Base-by-base conservation (phyloP, 768 basidiomycete genomes). In the Boletus vinaceobasis region DNA sequence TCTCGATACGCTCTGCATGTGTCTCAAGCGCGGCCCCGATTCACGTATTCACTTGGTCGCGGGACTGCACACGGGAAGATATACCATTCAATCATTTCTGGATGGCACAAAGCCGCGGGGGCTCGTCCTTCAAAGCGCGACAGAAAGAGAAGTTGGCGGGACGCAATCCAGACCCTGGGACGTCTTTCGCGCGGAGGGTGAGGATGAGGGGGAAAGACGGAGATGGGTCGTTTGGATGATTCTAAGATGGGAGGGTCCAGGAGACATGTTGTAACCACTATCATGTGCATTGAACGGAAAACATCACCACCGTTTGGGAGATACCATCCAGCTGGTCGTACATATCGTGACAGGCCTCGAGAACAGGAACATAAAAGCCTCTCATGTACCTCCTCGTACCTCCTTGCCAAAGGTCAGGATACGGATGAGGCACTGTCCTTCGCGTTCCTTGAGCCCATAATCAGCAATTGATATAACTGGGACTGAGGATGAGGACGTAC, bases 1-100 rank as follows among this genome's bases (percentile, higher is more conserved):
- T 50, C 69, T 88, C 36, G 65, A 76, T 6, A 78, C 85, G 4
- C 71, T 91, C 15, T 70, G 69, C 42, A 52, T 60, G 56, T 80
- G 80, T 17, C 74, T 90, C 33, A 73, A 69, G 46, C 77, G 65
- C 48, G 65, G 71, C 10, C 52, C 69, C 2, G 57, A 72, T 37
- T 73, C 88, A 31, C 79, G 86, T 10, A 64, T 82, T 45, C 78
- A 88, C 62, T 64, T 90, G n/a, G 77, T 90, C 8, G 86, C 85
- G 3, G 88, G 88, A 0, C 61, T 91, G 48, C 89, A 91, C 60
- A 90, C 88, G 0, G 90, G 88, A 4, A 74, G 86, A 46, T 90
- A 88, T 62, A 84, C 87, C 2, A 76, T 91, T 31, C 77, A 84
- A 50, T 72, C 82, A 7, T 89, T 89, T 68, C 61, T 90, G 39